Conservation (phyloP, 768 basidiomycete genomes). For the Postia placenta region DNA sequence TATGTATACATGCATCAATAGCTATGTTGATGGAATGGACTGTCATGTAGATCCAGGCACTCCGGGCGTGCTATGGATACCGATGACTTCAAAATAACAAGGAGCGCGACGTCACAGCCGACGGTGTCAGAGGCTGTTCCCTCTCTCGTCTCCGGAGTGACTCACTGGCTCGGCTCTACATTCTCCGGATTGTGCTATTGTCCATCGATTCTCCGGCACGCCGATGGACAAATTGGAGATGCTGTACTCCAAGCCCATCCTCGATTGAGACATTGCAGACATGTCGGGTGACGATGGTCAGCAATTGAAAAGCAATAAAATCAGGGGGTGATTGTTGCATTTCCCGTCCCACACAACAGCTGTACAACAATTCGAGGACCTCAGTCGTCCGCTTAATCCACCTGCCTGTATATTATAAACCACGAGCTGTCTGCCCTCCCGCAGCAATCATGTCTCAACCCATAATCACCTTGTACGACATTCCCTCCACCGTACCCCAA, state of each 20-base stretch:
- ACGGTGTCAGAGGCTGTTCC: background rate
- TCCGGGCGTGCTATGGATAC: too few species aligned
- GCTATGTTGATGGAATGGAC: too few species aligned
- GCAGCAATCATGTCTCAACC: conserved; percentile 35
- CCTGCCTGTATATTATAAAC: background rate
- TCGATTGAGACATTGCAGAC: background rate
- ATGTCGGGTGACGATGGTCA: background rate
- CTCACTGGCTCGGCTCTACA: background rate
- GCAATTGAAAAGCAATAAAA: background rate
- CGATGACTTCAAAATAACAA: too few species aligned
- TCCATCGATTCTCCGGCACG: background rate
- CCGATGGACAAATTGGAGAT: background rate
- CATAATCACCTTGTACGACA: conserved; percentile 60
- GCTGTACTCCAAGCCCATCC: background rate
- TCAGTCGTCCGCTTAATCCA: too few species aligned
- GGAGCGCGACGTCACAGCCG: too few species aligned
- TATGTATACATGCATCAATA: too few species aligned
- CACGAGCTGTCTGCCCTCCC: background rate
- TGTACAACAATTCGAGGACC: too few species aligned
- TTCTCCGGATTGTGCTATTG: background rate
- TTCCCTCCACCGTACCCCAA: conserved; percentile 51
- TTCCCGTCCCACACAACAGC: too few species aligned
- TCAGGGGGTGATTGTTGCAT: too few species aligned
- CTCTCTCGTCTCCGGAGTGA: background rate
- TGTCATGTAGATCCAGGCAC: too few species aligned